Conservation (phyloP, 148 eudicot species). For the Cornus controversa region DNA sequence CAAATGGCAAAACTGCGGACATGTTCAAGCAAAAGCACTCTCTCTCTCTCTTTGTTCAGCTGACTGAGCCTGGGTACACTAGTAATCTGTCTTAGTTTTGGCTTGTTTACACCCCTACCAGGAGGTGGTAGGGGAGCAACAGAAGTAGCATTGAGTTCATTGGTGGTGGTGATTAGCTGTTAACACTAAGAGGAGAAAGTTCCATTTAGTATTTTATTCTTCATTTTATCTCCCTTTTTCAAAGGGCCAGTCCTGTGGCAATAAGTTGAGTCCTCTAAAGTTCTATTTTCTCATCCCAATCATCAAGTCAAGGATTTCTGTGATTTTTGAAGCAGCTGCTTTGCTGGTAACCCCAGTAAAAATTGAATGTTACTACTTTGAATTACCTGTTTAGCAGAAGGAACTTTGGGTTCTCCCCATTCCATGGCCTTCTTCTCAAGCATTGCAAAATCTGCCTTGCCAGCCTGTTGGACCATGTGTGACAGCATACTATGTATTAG, state of each 20-base stretch:
- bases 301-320: neutral
- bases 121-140: neutral
- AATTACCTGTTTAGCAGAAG: slow-evolving; percentile 86
- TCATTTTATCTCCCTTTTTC: neutral
- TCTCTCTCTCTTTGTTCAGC: too few relatives aligned
- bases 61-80: too few relatives aligned
- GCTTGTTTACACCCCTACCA: too few relatives aligned
- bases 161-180: too few relatives aligned
- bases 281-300: neutral
- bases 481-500: neutral
- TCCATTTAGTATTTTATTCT: neutral
- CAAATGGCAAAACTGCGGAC: too few relatives aligned
- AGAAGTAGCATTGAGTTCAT: neutral
- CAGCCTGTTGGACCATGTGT: slow-evolving; percentile 51
- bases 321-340: neutral
- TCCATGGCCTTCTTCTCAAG: slow-evolving; percentile 92
- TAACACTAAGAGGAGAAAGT: too few relatives aligned
- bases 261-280: neutral
- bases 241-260: neutral
- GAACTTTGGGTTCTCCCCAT: slow-evolving; percentile 94
- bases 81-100: too few relatives aligned
- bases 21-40: too few relatives aligned
- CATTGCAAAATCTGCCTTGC: slow-evolving; percentile 81
- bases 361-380: neutral
- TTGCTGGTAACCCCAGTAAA: neutral